Evolutionary conservation across 2,329 filamentous ascomycete species (phyloP).

Genomic region (Aspergillus chevalieri): DNA sequence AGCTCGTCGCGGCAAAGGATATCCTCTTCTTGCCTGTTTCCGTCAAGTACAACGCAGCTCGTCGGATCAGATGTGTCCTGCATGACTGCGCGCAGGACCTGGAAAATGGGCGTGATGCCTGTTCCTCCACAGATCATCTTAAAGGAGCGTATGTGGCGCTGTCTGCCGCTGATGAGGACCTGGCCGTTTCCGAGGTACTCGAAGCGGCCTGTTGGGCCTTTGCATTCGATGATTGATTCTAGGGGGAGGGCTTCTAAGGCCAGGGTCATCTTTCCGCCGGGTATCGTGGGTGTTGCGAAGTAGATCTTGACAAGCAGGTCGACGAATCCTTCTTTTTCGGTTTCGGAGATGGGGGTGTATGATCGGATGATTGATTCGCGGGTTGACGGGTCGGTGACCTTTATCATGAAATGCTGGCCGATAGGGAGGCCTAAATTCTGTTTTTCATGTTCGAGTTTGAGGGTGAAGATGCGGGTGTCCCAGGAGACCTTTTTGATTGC

Average conservation of each 20-base stretch:
- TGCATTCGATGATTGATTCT: slow-evolving; percentile 73
- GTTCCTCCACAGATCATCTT: slow-evolving; percentile 83
- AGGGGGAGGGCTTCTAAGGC: slow-evolving; percentile 67
- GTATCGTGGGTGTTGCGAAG: slow-evolving; percentile 49
- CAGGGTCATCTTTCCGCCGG: slow-evolving; percentile 75
- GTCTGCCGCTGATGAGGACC: slow-evolving; percentile 55
- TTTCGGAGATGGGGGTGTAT: slow-evolving; percentile 77
- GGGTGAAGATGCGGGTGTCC: slow-evolving; percentile 77
- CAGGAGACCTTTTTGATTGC: slow-evolving; percentile 63
- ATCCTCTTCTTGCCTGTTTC: slow-evolving; percentile 70
- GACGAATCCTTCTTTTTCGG: slow-evolving; percentile 55
- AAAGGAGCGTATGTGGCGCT: slow-evolving; percentile 58
- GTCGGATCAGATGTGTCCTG: slow-evolving; percentile 59
- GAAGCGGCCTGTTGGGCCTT: slow-evolving; percentile 82
- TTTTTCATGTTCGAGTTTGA: slow-evolving; percentile 64
- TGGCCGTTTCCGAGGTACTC: slow-evolving; percentile 65
- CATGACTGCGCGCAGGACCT: slow-evolving; percentile 70
- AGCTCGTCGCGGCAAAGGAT: slow-evolving; percentile 74
- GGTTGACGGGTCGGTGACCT: slow-evolving; percentile 64
- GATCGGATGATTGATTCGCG: slow-evolving; percentile 70
- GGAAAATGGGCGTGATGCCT: slow-evolving; percentile 89
- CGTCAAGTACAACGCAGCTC: slow-evolving; percentile 66
- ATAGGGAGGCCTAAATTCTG: slow-evolving; percentile 72
- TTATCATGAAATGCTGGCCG: slow-evolving; percentile 82
- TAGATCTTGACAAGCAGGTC: slow-evolving; percentile 82